A percentile compares a stretch with the other conserved stretches of the same genome.
phyloP scores from a whole-genome alignment of 2,329 filamentous ascomycete genomes.

The Phyllosticta ampelicida region DNA sequence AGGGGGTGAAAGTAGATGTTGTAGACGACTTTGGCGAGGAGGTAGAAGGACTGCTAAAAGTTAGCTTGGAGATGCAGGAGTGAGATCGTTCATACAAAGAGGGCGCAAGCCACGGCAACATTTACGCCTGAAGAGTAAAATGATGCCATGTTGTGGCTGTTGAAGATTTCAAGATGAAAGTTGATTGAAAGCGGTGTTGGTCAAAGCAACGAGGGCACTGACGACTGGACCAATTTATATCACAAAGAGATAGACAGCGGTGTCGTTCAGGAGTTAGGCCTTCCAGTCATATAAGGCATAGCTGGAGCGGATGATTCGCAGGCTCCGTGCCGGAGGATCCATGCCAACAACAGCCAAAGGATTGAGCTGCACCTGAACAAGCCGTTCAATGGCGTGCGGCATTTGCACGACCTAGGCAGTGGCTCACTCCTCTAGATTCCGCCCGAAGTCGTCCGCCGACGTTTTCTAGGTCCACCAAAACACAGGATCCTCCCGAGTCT shows the following conservation, averaged over 20 bases:
- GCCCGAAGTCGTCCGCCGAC: not conserved
- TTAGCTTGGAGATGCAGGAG: not conserved
- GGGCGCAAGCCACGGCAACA: not conserved
- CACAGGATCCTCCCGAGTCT: not conserved
- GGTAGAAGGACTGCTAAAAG: not conserved
- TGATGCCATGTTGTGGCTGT: not conserved
- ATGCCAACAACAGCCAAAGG: not conserved
- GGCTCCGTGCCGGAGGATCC: not conserved
- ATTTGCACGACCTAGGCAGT: not conserved
- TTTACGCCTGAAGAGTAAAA: not conserved
- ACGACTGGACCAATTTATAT: not conserved
- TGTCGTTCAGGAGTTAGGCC: not conserved
- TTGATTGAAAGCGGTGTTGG: not conserved
- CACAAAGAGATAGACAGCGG: not conserved
- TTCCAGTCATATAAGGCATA: not conserved
- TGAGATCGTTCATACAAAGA: not conserved
- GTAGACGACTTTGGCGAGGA: not conserved
- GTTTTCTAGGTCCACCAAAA: not conserved
- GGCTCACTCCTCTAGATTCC: not conserved
- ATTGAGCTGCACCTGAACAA: not conserved
- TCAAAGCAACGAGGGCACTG: not conserved
- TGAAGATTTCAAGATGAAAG: not conserved
- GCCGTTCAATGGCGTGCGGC: not conserved
- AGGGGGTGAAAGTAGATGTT: conserved; percentile 10
- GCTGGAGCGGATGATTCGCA: not conserved